Conservation (phyloP, 192 early-diverging fungal genomes). For the Coemansia sp. region DNA sequence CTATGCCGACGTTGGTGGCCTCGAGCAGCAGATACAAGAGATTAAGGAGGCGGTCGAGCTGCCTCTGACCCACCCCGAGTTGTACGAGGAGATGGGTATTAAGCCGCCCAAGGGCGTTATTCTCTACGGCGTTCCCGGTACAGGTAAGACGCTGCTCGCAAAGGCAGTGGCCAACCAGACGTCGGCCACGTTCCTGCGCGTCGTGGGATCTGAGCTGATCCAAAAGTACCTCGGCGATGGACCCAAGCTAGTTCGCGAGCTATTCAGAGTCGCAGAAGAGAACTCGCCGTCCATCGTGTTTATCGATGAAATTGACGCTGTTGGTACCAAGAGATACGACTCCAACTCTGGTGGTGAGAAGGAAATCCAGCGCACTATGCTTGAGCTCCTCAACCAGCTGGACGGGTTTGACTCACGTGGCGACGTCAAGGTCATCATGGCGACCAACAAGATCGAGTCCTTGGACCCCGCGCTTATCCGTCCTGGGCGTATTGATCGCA, state of each 20-base stretch:
- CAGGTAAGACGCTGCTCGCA: constrained; percentile 91
- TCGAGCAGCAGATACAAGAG: constrained; percentile 97
- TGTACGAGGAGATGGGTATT: constrained; percentile 99
- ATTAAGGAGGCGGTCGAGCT: constrained; percentile 98
- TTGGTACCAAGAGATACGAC: constrained; percentile 97
- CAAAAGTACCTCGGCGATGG: constrained; percentile 99
- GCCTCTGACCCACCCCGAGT: constrained; percentile 93
- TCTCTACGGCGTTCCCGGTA: constrained; percentile 92
- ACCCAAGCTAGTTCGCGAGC: constrained; percentile 95
- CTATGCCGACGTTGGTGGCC: constrained; percentile 96
- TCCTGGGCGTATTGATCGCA: constrained; percentile 96
- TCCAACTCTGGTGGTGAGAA: constrained; percentile 93
- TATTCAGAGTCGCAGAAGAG: constrained; percentile 96
- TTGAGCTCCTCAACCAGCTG: constrained; percentile 96
- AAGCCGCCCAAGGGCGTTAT: constrained; percentile 98
- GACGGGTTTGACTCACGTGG: constrained; percentile 96
- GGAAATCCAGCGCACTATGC: constrained; percentile 97
- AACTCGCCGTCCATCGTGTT: constrained; percentile 98
- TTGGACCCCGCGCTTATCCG: constrained; percentile 96
- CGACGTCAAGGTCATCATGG: constrained; percentile 99
- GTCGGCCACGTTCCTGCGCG: constrained; percentile 95
- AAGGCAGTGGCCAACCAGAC: constrained; percentile 99
- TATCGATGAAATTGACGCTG: constrained; percentile 99
- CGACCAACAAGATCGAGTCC: constrained; percentile 97
- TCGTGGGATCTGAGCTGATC: constrained; percentile 96